Base-by-base conservation (phyloP, 306 rosid genomes). In the Pueraria montana region DNA sequence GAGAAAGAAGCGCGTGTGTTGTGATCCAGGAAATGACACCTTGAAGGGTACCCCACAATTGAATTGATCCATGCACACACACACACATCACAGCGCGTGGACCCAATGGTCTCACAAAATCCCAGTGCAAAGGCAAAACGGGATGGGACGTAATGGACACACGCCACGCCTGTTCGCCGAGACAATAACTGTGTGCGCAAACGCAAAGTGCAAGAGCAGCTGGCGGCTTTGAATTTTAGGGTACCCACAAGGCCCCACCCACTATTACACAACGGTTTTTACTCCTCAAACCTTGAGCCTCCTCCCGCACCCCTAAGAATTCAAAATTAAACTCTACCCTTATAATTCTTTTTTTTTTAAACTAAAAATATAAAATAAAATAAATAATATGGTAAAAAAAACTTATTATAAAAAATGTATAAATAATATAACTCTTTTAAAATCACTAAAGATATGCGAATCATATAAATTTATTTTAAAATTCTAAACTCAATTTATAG, bases 161-260 rank as follows among this genome's bases (percentile, higher is more conserved):
- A 56, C 55, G 16, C 79, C 80, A 56, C 68, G 23, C 68, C 16
- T 12, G 4, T 42, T 50, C 45, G 16, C 26, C 2, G 6, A 11
- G 53, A 38, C 17, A 18, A 26, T 5, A 7, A 27, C 49, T n/a
- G 62, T 49, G 32, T 74, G 80, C 20, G 16, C 10, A 27, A 26
- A 48, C 20, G 14, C 9, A 26, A 24, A 46, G 48, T 34, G 38
- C 50, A 18, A 50, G 14, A 6, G 9, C 74, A 34, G 58, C 67
- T 79, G 76, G 76, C 82, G 76, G 76, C 76, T 79, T 79, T 79
- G 67, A 79, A 79, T 36, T 66, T 67, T 52, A 12, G 26, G 52
- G 8, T 8, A 3, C 24, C 2, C 1, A 8, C 32, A 3, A 9
- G 73, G 50, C 24, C 74, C 81, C 82, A 78, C 64, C 6, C 11